Base-by-base conservation (phyloP, 805 yeast genomes). In the Wickerhamiella cacticola region DNA sequence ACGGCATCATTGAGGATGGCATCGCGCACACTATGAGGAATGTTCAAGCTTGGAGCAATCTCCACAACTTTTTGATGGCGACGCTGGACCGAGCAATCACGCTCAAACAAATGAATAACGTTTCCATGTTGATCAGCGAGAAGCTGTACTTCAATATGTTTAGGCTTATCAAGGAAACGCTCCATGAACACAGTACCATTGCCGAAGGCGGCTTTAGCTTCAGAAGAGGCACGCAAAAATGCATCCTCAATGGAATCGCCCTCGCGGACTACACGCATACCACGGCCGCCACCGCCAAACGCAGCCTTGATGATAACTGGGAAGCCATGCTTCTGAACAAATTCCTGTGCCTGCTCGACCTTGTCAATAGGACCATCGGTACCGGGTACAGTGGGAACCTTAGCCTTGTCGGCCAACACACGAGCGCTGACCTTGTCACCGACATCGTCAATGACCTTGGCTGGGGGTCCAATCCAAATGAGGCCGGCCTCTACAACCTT, bases 211-310 rank as follows among this genome's bases (percentile, higher is more conserved):
- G 96, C 76, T 60, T 78, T 74, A 52, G 97, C 97, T 72, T 89
- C 98, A 40, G 95, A 82, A 25, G 82, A 78, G 29, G 97, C 97
- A 68, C 98, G 81, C 60, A 73, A 69, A 71, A 92, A 89, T 31
- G 97, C 96, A 64, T 89, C 96, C 41, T 64, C 80, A 51, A 89
- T 77, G 65, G 80, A 85, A 58, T 92, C 98, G 59, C 96, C 96
- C 67, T 89, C 96, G 61, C 94, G 75, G 40, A 89, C 98, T 45
- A 89, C 98, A 71, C 98, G 80, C 97, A 89, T 92, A 76, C 98
- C 98, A 70, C 97, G 80, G 63, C 98, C 98, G 74, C 98, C 98
- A 70, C 98, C 98, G 65, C 98, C 98, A 62, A 83, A 92, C 33
- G 98, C 98, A 41, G 98, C 98, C 69, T 89, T 89, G 69, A 89